A percentile compares a stretch with the other conserved stretches of the same genome.
phyloP scores from a whole-genome alignment of 202 grass and related monocot species.

The Dendrocalamus latiflorus region DNA sequence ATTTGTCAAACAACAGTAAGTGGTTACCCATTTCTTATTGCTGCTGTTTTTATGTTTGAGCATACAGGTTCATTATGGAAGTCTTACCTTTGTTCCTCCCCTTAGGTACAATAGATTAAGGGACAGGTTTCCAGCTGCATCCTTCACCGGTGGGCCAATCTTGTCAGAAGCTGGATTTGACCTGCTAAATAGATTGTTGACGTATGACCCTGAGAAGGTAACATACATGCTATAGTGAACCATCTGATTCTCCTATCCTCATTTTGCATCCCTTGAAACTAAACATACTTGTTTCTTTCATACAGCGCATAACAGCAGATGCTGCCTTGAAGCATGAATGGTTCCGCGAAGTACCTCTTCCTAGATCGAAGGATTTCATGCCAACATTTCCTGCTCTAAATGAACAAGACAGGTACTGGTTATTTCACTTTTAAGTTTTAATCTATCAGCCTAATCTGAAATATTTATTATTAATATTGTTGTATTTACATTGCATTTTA shows the following conservation, averaged over 20 bases:
- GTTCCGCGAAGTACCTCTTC: conserved; percentile 69
- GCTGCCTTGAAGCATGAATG: conserved; percentile 82
- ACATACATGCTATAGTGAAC: not conserved
- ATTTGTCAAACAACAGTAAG: conserved; percentile 87
- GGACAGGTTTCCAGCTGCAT: conserved; percentile 79
- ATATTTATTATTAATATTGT: conserved; percentile 1
- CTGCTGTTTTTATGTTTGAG: not conserved
- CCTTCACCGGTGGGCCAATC: conserved; percentile 71
- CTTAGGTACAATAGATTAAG: conserved; percentile 70
- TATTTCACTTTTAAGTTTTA: not conserved
- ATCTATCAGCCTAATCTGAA: not conserved
- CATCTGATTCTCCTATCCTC: not conserved
- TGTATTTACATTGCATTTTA: not conserved
- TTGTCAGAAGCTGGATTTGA: too few species aligned
- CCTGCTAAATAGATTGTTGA: too few species aligned
- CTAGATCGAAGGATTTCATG: conserved; percentile 85
- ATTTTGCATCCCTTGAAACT: too few species aligned
- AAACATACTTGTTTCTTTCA: not conserved
- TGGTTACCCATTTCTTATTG: conserved; percentile 4
- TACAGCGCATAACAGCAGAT: conserved; percentile 80
- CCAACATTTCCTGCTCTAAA: conserved; percentile 83
- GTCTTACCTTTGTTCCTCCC: conserved; percentile 12
- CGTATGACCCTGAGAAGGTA: too few species aligned
- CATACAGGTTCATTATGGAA: conserved; percentile 20
- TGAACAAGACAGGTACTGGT: conserved; percentile 69